Percentiles rank a stretch among this genome's conserved stretches.
phyloP scores from a whole-genome alignment of 2,329 filamentous ascomycete species.

The Ophiostoma quercus region DNA sequence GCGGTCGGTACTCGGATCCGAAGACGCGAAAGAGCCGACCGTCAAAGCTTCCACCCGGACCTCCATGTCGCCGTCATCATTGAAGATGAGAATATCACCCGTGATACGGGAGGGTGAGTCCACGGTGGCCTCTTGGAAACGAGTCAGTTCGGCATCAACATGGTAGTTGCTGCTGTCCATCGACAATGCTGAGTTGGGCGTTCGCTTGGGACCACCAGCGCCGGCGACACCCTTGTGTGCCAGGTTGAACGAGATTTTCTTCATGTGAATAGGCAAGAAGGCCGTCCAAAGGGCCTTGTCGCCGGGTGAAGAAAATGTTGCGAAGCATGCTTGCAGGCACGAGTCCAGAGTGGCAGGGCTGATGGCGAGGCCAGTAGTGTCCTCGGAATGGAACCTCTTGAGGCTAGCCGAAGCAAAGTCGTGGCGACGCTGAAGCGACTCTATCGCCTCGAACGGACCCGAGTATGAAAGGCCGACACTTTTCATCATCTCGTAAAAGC shows the following conservation, averaged over 20 bases:
- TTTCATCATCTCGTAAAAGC: slow-evolving; percentile 42
- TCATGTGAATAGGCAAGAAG: slow-evolving; percentile 38
- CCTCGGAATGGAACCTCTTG: slow-evolving; percentile 34
- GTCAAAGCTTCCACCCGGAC: slow-evolving; percentile 35
- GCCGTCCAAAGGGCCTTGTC: slow-evolving; percentile 42
- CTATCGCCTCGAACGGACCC: slow-evolving; percentile 37
- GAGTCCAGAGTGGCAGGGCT: slow-evolving; percentile 41
- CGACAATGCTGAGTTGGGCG: neutral
- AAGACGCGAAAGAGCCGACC: slow-evolving; percentile 33
- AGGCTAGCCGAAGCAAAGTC: slow-evolving; percentile 36
- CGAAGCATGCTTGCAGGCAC: slow-evolving; percentile 41
- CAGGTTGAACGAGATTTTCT: slow-evolving; percentile 37
- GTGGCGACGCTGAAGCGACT: slow-evolving; percentile 35
- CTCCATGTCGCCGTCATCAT: slow-evolving; percentile 33
- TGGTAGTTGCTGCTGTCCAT: slow-evolving; percentile 23
- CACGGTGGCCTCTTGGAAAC: slow-evolving; percentile 29
- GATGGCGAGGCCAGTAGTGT: slow-evolving; percentile 36
- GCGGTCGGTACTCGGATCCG: slow-evolving; percentile 33
- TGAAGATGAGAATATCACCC: slow-evolving; percentile 37
- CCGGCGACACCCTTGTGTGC: slow-evolving; percentile 23
- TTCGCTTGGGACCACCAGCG: neutral
- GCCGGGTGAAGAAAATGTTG: slow-evolving; percentile 39
- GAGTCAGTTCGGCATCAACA: slow-evolving; percentile 35
- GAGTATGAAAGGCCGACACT: slow-evolving; percentile 38
- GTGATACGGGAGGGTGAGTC: slow-evolving; percentile 33